Percentiles rank a stretch among this genome's conserved stretches.
phyloP scores from a whole-genome alignment of 306 rosid species.

The Potentilla sterilis region DNA sequence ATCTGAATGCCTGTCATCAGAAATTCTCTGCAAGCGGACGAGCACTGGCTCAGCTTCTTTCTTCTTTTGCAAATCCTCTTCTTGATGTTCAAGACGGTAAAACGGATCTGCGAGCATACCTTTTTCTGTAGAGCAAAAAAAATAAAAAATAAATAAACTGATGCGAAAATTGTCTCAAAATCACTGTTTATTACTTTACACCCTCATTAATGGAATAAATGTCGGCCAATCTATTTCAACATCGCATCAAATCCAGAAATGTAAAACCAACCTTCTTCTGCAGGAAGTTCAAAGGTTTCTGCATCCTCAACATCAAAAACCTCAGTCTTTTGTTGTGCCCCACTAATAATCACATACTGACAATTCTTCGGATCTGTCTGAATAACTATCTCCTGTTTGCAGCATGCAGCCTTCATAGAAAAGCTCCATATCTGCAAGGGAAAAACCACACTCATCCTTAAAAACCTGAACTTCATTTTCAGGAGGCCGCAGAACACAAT shows the following conservation, averaged over 20 bases:
- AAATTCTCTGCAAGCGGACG: slow-evolving; percentile 69
- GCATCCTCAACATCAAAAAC: slow-evolving; percentile 85
- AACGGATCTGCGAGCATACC: slow-evolving; percentile 94
- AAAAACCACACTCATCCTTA: background rate
- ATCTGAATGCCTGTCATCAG: slow-evolving; percentile 79
- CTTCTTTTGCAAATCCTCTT: slow-evolving; percentile 76
- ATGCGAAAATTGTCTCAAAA: background rate
- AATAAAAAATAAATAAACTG: background rate
- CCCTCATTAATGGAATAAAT: background rate
- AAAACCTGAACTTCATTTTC: background rate
- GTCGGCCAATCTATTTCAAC: background rate
- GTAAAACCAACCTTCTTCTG: slow-evolving; percentile 67
- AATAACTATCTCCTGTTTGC: slow-evolving; percentile 78
- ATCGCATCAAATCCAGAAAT: background rate
- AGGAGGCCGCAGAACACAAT: background rate
- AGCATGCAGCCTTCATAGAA: slow-evolving; percentile 87
- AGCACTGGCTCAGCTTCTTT: slow-evolving; percentile 87
- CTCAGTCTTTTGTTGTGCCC: slow-evolving; percentile 71
- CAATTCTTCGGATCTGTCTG: slow-evolving; percentile 94
- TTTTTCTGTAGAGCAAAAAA: slow-evolving; percentile 46
- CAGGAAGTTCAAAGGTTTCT: slow-evolving; percentile 79
- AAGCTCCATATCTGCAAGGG: slow-evolving; percentile 87
- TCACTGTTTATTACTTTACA: background rate
- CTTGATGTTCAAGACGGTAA: slow-evolving; percentile 93
- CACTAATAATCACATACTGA: slow-evolving; percentile 72